A percentile compares a stretch with the other conserved stretches of the same genome.
Evolutionary conservation across 2,329 filamentous ascomycete genomes (phyloP).

Genomic region (Fonsecaea pedrosoi): DNA sequence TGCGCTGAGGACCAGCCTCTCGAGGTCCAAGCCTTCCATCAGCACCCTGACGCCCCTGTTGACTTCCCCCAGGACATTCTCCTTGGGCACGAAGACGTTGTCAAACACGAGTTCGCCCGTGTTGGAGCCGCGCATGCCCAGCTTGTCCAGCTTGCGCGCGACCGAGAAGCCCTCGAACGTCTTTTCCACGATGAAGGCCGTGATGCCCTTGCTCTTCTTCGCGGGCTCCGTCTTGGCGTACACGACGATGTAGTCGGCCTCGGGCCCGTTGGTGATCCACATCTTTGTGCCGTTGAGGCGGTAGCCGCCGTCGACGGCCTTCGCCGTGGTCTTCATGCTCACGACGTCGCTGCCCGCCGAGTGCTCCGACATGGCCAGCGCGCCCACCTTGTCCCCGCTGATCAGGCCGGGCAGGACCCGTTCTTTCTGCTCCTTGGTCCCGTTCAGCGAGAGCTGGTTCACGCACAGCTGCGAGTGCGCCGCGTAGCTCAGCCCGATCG

Average conservation of each 20-base stretch:
- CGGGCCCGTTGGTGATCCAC: slow-evolving; percentile 99
- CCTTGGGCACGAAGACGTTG: slow-evolving; percentile 82
- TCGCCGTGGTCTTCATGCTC: slow-evolving; percentile 88
- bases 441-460: slow-evolving; percentile 94
- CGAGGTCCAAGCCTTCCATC: slow-evolving; percentile 95
- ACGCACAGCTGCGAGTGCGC: slow-evolving; percentile 96
- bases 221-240: slow-evolving; percentile 92
- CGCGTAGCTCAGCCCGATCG: slow-evolving; percentile 88
- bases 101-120: slow-evolving; percentile 94
- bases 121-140: slow-evolving; percentile 97
- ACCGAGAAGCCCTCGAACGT: slow-evolving; percentile 77
- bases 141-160: slow-evolving; percentile 91
- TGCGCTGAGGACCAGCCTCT: slow-evolving; percentile 87
- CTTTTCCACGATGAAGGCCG: slow-evolving; percentile 85
- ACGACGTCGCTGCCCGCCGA: slow-evolving; percentile 92
- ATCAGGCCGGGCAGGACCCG: slow-evolving; percentile 82
- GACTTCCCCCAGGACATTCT: slow-evolving; percentile 79
- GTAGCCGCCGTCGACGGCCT: slow-evolving; percentile 81
- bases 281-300: slow-evolving; percentile 90
- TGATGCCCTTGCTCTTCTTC: slow-evolving; percentile 86
- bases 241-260: slow-evolving; percentile 92
- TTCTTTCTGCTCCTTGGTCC: slow-evolving; percentile 76
- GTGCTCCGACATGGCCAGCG: slow-evolving; percentile 93
- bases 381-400: slow-evolving; percentile 80
- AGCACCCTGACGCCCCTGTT: slow-evolving; percentile 87